Evolutionary conservation across 1,139 yeast species (phyloP).

Genomic region (Zygosaccharomyces sapae): DNA sequence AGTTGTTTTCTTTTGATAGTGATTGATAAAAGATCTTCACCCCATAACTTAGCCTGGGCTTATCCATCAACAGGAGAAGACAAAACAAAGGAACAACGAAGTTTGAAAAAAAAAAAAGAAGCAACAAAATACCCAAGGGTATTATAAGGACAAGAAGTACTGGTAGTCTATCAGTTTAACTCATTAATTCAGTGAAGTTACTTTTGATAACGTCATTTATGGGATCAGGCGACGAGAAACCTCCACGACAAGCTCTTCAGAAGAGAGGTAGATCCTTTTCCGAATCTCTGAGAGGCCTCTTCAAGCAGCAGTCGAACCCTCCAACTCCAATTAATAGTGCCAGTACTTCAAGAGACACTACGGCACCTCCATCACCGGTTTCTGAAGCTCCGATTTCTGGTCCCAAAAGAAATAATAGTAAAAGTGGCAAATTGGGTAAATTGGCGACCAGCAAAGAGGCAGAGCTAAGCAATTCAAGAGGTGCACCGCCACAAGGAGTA

Average conservation of each 20-base stretch:
- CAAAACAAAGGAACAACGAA: too few species aligned
- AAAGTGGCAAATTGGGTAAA: slow-evolving; percentile 12
- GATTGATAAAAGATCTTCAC: background rate
- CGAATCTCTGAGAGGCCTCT: slow-evolving; percentile 31
- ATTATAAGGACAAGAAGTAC: too few species aligned
- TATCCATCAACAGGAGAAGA: too few species aligned
- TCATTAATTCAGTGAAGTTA: too few species aligned
- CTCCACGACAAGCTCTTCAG: slow-evolving; percentile 14
- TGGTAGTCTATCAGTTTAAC: too few species aligned
- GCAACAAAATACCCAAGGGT: too few species aligned
- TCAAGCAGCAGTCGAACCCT: slow-evolving; percentile 15
- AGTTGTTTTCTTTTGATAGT: background rate
- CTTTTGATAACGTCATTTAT: background rate
- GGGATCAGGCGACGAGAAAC: slow-evolving; percentile 13
- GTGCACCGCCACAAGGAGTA: slow-evolving; percentile 11
- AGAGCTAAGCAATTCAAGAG: slow-evolving; percentile 14
- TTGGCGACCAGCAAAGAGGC: slow-evolving; percentile 15
- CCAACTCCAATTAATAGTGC: slow-evolving; percentile 7
- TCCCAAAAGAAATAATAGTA: slow-evolving; percentile 11
- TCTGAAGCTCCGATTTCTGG: slow-evolving; percentile 8
- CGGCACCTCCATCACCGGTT: slow-evolving; percentile 6
- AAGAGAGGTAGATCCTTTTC: slow-evolving; percentile 30
- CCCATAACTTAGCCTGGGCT: too few species aligned
- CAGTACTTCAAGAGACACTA: slow-evolving; percentile 7
- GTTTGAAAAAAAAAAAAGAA: too few species aligned